phyloP scores from a whole-genome alignment of 345 rosid genomes.

The Streptanthus diversifolius region DNA sequence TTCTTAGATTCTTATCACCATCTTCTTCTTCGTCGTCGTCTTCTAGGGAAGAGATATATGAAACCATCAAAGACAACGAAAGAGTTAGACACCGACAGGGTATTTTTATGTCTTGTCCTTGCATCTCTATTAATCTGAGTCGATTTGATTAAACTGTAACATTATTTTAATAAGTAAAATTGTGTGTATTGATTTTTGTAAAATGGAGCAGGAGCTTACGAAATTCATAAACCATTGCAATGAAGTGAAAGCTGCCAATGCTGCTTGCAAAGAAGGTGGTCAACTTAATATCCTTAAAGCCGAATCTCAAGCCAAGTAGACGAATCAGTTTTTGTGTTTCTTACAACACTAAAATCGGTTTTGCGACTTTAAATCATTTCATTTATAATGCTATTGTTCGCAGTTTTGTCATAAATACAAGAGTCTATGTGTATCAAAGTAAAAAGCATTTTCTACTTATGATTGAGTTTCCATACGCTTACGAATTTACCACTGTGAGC shows the following conservation, averaged over 20 bases:
- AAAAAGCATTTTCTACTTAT: neutral
- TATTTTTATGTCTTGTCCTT: conserved; percentile 22
- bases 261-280: conserved; percentile 78
- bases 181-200: neutral
- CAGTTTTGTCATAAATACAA: neutral
- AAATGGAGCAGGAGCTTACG: conserved; percentile 57
- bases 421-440: neutral
- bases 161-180: neutral
- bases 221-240: conserved; percentile 90
- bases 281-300: conserved; percentile 60
- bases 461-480: conserved; percentile 62
- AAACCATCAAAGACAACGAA: conserved; percentile 70
- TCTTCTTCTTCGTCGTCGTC: neutral
- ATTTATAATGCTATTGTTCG: neutral
- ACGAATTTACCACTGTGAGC: conserved; percentile 59
- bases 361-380: neutral
- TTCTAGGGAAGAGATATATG: conserved; percentile 60
- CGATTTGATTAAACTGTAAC: neutral
- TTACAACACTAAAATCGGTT: neutral
- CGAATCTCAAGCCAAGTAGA: conserved; percentile 40
- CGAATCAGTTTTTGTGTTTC: neutral
- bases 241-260: conserved; percentile 75
- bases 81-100: conserved; percentile 70
- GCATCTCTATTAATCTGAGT: neutral
- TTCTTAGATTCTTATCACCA: neutral